phyloP scores from a whole-genome alignment of 257 asterid genomes.

The Paulownia fortunei region DNA sequence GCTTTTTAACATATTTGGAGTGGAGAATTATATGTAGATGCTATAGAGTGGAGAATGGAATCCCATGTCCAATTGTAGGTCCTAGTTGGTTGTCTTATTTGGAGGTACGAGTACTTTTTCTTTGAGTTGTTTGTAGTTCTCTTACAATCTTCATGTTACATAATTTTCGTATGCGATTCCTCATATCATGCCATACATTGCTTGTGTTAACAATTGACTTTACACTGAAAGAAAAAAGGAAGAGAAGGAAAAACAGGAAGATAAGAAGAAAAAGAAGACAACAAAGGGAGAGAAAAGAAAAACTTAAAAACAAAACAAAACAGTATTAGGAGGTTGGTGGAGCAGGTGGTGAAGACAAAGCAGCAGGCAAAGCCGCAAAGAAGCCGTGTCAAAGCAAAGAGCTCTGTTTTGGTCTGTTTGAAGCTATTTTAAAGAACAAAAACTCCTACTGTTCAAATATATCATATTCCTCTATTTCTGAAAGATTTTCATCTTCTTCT shows the following conservation, averaged over 20 bases:
- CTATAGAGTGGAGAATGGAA: neutral
- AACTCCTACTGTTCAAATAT: neutral
- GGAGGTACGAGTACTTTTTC: neutral
- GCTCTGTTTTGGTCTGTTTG: neutral
- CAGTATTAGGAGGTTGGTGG: neutral
- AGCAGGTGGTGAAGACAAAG: conserved; percentile 3
- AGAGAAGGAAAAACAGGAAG: neutral
- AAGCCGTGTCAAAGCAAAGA: neutral
- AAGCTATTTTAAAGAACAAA: neutral
- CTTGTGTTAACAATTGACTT: neutral
- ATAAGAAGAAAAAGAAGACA: neutral
- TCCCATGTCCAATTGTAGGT: neutral
- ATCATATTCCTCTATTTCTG: too few species aligned
- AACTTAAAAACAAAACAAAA: neutral
- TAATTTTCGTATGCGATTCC: neutral
- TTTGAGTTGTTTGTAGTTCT: neutral
- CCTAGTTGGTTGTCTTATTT: neutral
- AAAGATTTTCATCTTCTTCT: too few species aligned
- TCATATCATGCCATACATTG: neutral
- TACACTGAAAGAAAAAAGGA: neutral
- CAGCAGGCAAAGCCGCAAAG: neutral
- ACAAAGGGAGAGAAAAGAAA: neutral
- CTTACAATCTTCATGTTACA: neutral
- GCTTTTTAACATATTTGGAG: neutral
- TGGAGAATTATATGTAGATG: neutral